Base-by-base conservation (phyloP, 306 rosid genomes). In the Phaseolus lunatus region DNA sequence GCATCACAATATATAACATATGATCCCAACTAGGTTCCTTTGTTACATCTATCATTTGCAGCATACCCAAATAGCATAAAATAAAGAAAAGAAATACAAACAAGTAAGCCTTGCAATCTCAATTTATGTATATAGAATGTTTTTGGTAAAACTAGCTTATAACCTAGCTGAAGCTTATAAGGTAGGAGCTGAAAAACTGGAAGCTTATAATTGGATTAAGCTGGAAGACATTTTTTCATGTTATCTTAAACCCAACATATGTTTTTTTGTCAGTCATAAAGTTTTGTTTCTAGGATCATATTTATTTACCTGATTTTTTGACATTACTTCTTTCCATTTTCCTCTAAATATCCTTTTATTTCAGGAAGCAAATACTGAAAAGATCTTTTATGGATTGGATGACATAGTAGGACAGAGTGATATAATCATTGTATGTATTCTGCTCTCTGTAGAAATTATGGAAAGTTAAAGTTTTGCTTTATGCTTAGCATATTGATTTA, bases 301-400 rank as follows among this genome's bases (percentile, higher is more conserved):
- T 62, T 20, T 57, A 29, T 67, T 48, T 69, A 49, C 68, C 7
- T 65, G 58, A 23, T 49, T 67, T 29, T 56, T 52, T 66, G 62
- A 23, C 22, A 9, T 75, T 57, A 13, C 65, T 69, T 43, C 39
- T 27, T 57, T 31, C 31, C 70, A 45, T 29, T 62, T 57, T 31
- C 39, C 70, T 52, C 31, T 62, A 49, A 33, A 72, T 72, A 31
- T 72, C 72, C 18, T 67, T 77, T 69, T 78, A 50, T 83, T 90
- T 72, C 96, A 95, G 99, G 99, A 95, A 82, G 88, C 87, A 23
- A 72, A 95, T 75, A 92, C 97, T 54, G 97, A 92, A 80, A 90
- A 85, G 85, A 91, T 92, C 67, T 89, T 95, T 85, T 92, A 95
- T 58, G 99, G 97, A 80, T 83, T 92, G 81, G 99, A 95, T 76